A percentile compares a stretch with the other conserved stretches of the same genome.
Evolutionary conservation across 1,284 basidiomycete genomes (phyloP).

Genomic region (Naganishia cerealis): DNA sequence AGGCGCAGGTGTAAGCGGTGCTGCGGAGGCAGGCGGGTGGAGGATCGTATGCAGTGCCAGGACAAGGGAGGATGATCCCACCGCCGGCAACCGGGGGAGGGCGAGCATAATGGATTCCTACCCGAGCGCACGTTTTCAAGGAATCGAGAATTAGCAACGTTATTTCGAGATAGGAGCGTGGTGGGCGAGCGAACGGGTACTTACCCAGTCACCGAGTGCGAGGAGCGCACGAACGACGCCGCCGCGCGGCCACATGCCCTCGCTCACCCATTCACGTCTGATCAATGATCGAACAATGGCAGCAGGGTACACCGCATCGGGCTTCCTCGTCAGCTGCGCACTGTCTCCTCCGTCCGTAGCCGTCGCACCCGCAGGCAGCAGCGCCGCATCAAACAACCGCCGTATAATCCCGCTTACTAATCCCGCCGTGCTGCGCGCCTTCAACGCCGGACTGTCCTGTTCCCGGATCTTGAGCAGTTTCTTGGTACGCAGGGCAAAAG

Average conservation of each 20-base stretch:
- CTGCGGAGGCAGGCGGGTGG: not conserved
- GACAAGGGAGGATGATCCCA: constrained; percentile 44
- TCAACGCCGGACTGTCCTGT: constrained; percentile 14
- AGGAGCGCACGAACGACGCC: constrained; percentile 46
- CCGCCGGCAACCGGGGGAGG: constrained; percentile 38
- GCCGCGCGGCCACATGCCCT: constrained; percentile 43
- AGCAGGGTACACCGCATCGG: constrained; percentile 40
- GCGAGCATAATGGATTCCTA: constrained; percentile 40
- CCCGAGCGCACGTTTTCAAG: not conserved
- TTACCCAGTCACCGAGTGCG: constrained; percentile 48
- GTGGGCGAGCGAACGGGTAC: constrained; percentile 25
- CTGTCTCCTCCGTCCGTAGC: not conserved
- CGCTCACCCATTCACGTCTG: constrained; percentile 39
- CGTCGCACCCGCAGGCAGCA: not conserved
- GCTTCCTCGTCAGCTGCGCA: constrained; percentile 3
- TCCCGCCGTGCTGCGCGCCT: constrained; percentile 15
- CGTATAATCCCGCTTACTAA: constrained; percentile 22
- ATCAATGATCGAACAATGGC: constrained; percentile 42
- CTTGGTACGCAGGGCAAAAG: constrained; percentile 22
- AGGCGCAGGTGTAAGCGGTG: constrained; percentile 11
- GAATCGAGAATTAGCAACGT: not conserved
- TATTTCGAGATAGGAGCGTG: too few species aligned
- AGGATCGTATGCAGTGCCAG: constrained; percentile 33
- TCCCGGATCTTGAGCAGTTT: constrained; percentile 27
- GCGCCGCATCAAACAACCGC: constrained; percentile 19